Evolutionary conservation across 169 alveolate genomes (phyloP), one percentile per base, ranked within the genome.

Genomic region (Eimeria sp.): DNA sequence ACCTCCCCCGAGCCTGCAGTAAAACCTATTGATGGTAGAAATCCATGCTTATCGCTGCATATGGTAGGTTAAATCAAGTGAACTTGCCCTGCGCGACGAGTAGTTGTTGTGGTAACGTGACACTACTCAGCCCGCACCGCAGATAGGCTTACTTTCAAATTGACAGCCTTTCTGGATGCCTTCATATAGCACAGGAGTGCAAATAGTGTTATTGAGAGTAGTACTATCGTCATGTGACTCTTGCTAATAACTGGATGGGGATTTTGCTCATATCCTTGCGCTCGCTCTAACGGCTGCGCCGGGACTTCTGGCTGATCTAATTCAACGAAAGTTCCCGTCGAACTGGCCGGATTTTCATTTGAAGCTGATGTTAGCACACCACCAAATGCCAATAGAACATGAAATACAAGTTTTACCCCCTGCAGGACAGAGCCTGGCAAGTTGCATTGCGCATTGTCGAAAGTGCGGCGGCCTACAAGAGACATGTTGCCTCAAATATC

Each of bases 401-500:
- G 45, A 76, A 45, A 65, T 65, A 76, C 45, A n/a, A 76, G 82
- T 40, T 72, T 43, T 47, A 43, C 20, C 88, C 4, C 88, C 45
- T 47, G 88, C 67, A 45, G 65, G 5, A 47, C 6, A n/a, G 63
- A 10, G 63, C 65, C 5, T 34, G 40, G 63, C 22, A 76, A 43
- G 88, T 9, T 76, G 40, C 25, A 49, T 18, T 47, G 58, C 88
- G 47, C 67, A 20, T 25, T 25, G 58, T 49, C 65, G 65, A 65
- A 45, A 25, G 25, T 47, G n/a, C 65, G 47, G 45, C 58, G 65
- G 49, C 49, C n/a, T 65, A 47, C 25, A 65, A 9, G 88, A 43
- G 88, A 43, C 88, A 76, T 76, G 18, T 63, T 76, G 40, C 88
- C 65, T 22, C 67, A 22, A 45, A 76, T n/a, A 45, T 45, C 58